A percentile compares a stretch with the other conserved stretches of the same genome.
These are phyloP conservation scores for Aspergillus uvarum DNA, from an alignment of 2,329 filamentous ascomycete species.

Conservation along the genomic window DNA sequence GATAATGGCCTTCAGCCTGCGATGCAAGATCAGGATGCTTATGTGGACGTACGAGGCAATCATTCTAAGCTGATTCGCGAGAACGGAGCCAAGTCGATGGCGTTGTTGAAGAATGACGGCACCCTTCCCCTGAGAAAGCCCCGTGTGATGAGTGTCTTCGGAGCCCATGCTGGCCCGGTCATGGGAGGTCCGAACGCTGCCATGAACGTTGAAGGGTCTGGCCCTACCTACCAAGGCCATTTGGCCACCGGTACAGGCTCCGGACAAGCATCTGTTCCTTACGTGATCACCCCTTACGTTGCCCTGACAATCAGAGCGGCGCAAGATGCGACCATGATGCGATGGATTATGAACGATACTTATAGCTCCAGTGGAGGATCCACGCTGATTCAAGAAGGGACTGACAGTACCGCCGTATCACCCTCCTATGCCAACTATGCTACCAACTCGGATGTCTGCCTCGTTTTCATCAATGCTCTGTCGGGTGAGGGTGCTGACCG, in stretches of 20 bases:
- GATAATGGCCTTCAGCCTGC: slow-evolving; percentile 7
- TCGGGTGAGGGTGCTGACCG: slow-evolving; percentile 38
- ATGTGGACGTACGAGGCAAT: slow-evolving; percentile 50
- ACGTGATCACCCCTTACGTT: slow-evolving; percentile 18
- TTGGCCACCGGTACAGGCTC: slow-evolving; percentile 18
- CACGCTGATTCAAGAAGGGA: slow-evolving; percentile 1
- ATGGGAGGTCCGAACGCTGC: neutral
- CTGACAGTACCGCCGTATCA: slow-evolving; percentile 1
- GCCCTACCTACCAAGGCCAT: slow-evolving; percentile 16
- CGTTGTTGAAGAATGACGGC: too few relatives aligned
- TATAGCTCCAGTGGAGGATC: slow-evolving; percentile 13
- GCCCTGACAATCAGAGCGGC: slow-evolving; percentile 14
- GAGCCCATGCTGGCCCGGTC: too few relatives aligned
- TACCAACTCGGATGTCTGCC: slow-evolving; percentile 20
- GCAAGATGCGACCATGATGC: slow-evolving; percentile 21
- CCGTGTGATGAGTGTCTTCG: too few relatives aligned
- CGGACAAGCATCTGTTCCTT: slow-evolving; percentile 18
- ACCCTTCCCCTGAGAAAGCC: too few relatives aligned
- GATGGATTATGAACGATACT: slow-evolving; percentile 21
- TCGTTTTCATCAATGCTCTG: slow-evolving; percentile 61
- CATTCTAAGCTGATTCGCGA: slow-evolving; percentile 42
- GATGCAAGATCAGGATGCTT: neutral
- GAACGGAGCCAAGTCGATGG: slow-evolving; percentile 22
- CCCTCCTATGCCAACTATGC: slow-evolving; percentile 58
- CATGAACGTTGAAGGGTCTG: slow-evolving; percentile 10